Percentiles rank a stretch among this genome's conserved stretches.
These are phyloP conservation scores for Scheffersomyces stambukii DNA, from an alignment of 1,139 yeast genomes.

Conservation along the genomic window DNA sequence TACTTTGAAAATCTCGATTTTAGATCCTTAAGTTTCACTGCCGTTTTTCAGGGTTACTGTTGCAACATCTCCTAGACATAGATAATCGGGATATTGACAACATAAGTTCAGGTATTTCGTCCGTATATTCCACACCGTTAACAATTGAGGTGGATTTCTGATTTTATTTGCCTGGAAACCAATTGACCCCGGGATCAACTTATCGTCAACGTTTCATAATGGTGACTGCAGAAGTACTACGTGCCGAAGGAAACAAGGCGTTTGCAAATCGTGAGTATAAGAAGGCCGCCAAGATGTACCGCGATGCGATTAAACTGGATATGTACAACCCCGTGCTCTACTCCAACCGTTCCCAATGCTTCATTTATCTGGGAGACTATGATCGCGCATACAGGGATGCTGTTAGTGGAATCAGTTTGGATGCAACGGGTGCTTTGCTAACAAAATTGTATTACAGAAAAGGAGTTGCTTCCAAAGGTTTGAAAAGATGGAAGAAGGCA, in stretches of 20 bases:
- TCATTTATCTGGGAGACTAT: constrained; percentile 52
- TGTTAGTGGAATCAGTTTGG: constrained; percentile 47
- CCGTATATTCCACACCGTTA: too few species aligned
- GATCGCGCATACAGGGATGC: constrained; percentile 61
- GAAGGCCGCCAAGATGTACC: constrained; percentile 59
- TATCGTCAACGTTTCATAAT: constrained; percentile 3
- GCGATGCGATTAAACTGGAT: constrained; percentile 59
- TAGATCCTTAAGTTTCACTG: too few species aligned
- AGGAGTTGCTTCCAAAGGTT: constrained; percentile 42
- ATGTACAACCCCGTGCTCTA: constrained; percentile 59
- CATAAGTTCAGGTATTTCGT: too few species aligned
- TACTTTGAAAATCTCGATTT: neutral
- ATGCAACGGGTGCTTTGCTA: constrained; percentile 25
- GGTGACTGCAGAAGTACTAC: constrained; percentile 29
- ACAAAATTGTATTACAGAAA: constrained; percentile 58
- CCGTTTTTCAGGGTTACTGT: too few species aligned
- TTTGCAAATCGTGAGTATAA: constrained; percentile 51
- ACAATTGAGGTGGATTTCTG: too few species aligned
- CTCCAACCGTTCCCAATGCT: constrained; percentile 78
- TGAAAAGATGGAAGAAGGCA: constrained; percentile 31
- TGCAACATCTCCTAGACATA: too few species aligned
- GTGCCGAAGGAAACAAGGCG: constrained; percentile 60
- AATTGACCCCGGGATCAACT: neutral
- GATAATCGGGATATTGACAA: too few species aligned
- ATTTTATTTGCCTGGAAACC: too few species aligned